phyloP scores from a whole-genome alignment of 768 basidiomycete genomes.

The Jaapia argillacea region DNA sequence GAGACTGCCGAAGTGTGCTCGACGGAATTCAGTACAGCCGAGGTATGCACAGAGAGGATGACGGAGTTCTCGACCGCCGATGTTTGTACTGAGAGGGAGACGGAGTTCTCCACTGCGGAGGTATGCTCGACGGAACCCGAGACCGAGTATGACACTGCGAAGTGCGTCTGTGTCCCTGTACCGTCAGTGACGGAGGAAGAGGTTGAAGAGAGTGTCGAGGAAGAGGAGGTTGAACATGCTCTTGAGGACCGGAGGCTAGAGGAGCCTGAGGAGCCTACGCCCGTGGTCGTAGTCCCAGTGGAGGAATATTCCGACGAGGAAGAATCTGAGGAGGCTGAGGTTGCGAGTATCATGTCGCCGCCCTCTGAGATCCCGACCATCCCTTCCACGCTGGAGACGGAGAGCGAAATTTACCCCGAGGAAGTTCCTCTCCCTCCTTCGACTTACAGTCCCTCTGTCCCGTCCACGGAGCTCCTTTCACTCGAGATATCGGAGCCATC shows the following conservation, averaged over 20 bases:
- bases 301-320: conserved; percentile 4
- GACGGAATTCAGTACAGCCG: conserved; percentile 15
- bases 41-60: conserved; percentile 1
- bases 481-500: background rate
- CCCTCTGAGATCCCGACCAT: conserved; percentile 21
- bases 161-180: conserved; percentile 19
- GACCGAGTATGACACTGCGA: conserved; percentile 40
- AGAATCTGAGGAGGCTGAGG: conserved; percentile 9
- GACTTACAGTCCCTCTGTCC: conserved; percentile 17
- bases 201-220: conserved; percentile 15
- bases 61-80: conserved; percentile 8
- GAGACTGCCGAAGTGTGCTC: conserved; percentile 21
- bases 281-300: conserved; percentile 5
- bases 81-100: conserved; percentile 23
- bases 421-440: conserved; percentile 34
- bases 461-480: conserved; percentile 6
- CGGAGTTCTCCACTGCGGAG: conserved; percentile 32
- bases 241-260: too few species aligned
- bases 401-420: conserved; percentile 14
- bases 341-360: conserved; percentile 13
- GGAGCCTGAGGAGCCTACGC: too few species aligned
- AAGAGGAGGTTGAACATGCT: too few species aligned
- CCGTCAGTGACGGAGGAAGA: conserved; percentile 14
- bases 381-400: conserved; percentile 9
- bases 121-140: conserved; percentile 26